phyloP scores from a whole-genome alignment of 371 early-diverging fungal genomes.

The Rhizomucor pusillus region DNA sequence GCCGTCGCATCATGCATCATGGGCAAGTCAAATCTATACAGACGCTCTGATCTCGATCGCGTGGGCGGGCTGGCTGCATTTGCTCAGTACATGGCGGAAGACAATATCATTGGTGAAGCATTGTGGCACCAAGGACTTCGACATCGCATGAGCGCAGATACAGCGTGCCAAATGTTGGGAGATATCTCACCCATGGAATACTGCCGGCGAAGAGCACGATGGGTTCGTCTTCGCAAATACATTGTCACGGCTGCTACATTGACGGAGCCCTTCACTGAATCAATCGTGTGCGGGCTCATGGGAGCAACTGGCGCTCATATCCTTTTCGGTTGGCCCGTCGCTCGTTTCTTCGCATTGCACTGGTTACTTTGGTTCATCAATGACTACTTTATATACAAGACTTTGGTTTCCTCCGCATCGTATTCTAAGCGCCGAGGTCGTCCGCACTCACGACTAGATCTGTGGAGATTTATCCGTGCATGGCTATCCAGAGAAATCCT shows the following conservation, averaged over 20 bases:
- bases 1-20: conserved; percentile 85
- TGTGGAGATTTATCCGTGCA: conserved; percentile 42
- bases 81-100: conserved; percentile 91
- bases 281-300: conserved; percentile 72
- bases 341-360: conserved; percentile 64
- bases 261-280: conserved; percentile 90
- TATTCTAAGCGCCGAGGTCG: conserved; percentile 15
- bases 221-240: conserved; percentile 92
- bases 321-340: conserved; percentile 40
- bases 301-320: conserved; percentile 59
- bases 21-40: conserved; percentile 92
- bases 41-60: conserved; percentile 78
- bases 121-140: conserved; percentile 77
- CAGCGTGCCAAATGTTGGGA: conserved; percentile 84
- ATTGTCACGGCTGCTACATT: conserved; percentile 84
- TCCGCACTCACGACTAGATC: conserved; percentile 7
- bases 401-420: conserved; percentile 34
- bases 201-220: conserved; percentile 79
- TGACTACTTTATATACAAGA: conserved; percentile 61
- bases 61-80: conserved; percentile 83
- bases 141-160: conserved; percentile 84
- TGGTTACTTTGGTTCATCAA: conserved; percentile 71
- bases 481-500: conserved; percentile 80
- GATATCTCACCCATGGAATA: conserved; percentile 70
- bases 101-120: conserved; percentile 88